Evolutionary conservation across 179 eudicot genomes (phyloP), one percentile per base, ranked within the genome.

Genomic region (Actinidia arguta): DNA sequence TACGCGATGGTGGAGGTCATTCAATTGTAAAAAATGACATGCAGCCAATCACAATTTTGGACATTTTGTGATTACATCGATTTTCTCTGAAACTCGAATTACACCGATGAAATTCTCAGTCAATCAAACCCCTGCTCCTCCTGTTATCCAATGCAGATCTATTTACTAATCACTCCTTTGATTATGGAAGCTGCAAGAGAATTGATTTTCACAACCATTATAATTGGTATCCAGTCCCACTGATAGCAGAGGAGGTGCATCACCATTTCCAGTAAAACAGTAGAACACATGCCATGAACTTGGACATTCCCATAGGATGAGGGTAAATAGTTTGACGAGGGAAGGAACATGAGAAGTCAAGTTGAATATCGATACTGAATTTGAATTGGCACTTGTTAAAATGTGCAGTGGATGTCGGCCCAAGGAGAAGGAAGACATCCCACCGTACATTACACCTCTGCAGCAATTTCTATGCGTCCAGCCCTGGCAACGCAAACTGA

Each of bases 401-500:
- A 20, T 79, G 81, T 17, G 62, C 58, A 79, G 24, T 14, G 36
- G 17, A 50, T 6, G 25, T 73, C 77, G 6, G 39, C 6, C 22
- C 24, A n/a, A n/a, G n/a, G n/a, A 14, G 10, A 17, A 51, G 39
- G 76, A 50, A 46, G 51, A 8, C 52, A 47, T 20, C 36, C 14
- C 74, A 8, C 47, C 16, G 8, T 25, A 58, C 22, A 18, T 10
- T 8, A 55, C 13, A 27, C 31, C 56, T 66, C 24, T 0, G n/a
- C 4, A 18, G 13, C 24, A 52, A 5, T 31, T 56, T 72, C 79
- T 85, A 89, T 22, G 82, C 52, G 75, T 92, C 95, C 59, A 85
- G 89, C 36, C 92, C 95, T 48, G 95, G 95, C 87, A 92, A 64
- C 10, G 90, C 90, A 85, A 89, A 89, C 14, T 76, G 84, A 39